Evolutionary conservation across 805 yeast species (phyloP), one percentile per base, ranked within the genome.

Genomic region (Tetrapisispora taiwanensis): DNA sequence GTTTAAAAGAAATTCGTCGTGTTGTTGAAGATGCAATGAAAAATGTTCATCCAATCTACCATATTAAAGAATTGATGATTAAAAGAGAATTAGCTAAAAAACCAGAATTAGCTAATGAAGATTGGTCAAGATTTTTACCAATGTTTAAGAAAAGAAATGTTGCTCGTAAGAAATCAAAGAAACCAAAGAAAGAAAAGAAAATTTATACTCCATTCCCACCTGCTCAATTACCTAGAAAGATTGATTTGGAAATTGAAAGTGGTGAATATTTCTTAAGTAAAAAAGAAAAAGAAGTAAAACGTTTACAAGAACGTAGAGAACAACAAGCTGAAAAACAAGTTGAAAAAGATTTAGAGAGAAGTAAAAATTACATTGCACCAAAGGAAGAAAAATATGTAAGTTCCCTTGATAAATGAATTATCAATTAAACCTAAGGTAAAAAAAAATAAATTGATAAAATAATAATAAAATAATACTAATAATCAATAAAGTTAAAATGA

Each of bases 201-300:
- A 81, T 78, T 3, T 90, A 90, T 76, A 92, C 98, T 30, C 97
- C 98, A 61, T 92, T 92, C 88, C 98, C 98, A 70, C 97, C 98
- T 55, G 84, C 86, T 42, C 98, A 86, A 68, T 77, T 79, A 53
- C 98, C 97, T 60, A 83, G 97, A 73, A 89, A 92, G 84, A 73
- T 92, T 66, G 98, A 92, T 76, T 71, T 89, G 63, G 95, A 88
- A 70, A 88, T 92, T 66, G 98, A 92, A 67, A 81, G 94, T 71
- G 98, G 98, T 77, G 98, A 92, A 66, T 92, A 87, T 69, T 92
- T 92, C 78, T 73, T 92, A 69, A 84, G 87, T 48, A 84, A 86
- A 70, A 77, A 72, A 56, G 95, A 89, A 58, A 87, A 86, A 71
- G 81, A 77, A 48, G 68, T 71, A 52, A 80, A 76, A 63, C 78